Evolutionary conservation across 768 basidiomycete species (phyloP).

Genomic region (Suillus cothurnatus): DNA sequence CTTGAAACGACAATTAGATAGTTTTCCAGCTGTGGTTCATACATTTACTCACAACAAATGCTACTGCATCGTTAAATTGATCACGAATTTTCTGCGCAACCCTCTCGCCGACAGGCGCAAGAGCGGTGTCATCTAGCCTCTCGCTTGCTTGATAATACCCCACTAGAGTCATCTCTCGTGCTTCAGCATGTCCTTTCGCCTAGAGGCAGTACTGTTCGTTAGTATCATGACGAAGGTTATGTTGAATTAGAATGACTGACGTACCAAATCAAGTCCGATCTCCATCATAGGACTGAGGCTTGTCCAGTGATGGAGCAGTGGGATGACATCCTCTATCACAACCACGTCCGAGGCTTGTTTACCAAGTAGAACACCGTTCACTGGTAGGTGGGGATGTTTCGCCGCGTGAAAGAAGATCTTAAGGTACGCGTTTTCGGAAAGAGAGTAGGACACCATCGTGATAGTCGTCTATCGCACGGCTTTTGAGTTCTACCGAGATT

Average conservation of each 20-base stretch:
- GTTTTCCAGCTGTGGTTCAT: background rate
- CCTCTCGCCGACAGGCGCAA: slow-evolving; percentile 68
- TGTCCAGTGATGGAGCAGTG: slow-evolving; percentile 85
- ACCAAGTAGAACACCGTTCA: slow-evolving; percentile 80
- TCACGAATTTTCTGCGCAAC: slow-evolving; percentile 57
- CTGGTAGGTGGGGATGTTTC: slow-evolving; percentile 74
- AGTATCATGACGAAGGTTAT: slow-evolving; percentile 4
- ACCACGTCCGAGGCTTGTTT: slow-evolving; percentile 42
- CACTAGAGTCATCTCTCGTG: slow-evolving; percentile 54
- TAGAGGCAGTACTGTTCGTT: slow-evolving; percentile 27
- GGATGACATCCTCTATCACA: slow-evolving; percentile 64
- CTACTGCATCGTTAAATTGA: slow-evolving; percentile 60
- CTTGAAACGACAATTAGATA: slow-evolving; percentile 34
- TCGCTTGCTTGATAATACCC: slow-evolving; percentile 81
- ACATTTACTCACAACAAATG: slow-evolving; percentile 60
- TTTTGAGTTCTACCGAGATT: background rate
- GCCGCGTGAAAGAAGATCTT: slow-evolving; percentile 80
- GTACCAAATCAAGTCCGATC: slow-evolving; percentile 75
- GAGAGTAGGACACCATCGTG: slow-evolving; percentile 46
- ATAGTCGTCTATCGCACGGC: background rate
- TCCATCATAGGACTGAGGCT: slow-evolving; percentile 86
- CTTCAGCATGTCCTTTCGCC: slow-evolving; percentile 62
- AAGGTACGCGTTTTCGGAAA: slow-evolving; percentile 65
- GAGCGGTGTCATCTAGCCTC: slow-evolving; percentile 55
- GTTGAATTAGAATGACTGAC: slow-evolving; percentile 24